These are phyloP conservation scores for Fragaria ananassa DNA, from an alignment of 306 rosid genomes.

Conservation along the genomic window DNA sequence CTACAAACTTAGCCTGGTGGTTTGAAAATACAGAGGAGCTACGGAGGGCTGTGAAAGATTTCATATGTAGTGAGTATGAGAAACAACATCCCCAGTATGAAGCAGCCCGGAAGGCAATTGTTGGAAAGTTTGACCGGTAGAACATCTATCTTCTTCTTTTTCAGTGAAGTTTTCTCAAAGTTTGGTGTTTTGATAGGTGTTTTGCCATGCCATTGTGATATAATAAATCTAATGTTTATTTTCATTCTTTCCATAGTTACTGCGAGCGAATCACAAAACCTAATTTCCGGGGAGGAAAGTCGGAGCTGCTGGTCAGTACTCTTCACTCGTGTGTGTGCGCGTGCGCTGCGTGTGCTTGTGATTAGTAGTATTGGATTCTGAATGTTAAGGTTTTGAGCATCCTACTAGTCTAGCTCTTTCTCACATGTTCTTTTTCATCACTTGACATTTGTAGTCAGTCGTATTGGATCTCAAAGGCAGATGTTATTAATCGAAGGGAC, in stretches of 20 bases:
- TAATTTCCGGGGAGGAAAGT: conserved; percentile 97
- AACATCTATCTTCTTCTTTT: not conserved
- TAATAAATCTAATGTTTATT: not conserved
- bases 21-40: conserved; percentile 57
- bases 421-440: not conserved
- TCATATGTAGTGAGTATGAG: conserved; percentile 55
- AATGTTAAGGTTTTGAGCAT: no score
- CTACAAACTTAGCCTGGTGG: not conserved
- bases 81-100: conserved; percentile 47
- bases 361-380: no score
- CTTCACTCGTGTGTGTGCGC: not conserved
- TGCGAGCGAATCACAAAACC: conserved; percentile 72
- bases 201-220: not conserved
- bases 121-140: no score
- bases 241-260: conserved; percentile 45
- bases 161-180: conserved; percentile 8
- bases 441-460: not conserved
- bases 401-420: no score
- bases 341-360: no score
- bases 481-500: no score
- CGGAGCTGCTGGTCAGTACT: conserved; percentile 78
- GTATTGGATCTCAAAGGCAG: no score
- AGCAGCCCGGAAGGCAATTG: conserved; percentile 60
- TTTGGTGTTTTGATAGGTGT: conserved; percentile 16
- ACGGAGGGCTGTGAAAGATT: conserved; percentile 80